Evolutionary conservation across 805 yeast genomes (phyloP), one percentile per base, ranked within the genome.

Genomic region (Jamesozyma gamospora): DNA sequence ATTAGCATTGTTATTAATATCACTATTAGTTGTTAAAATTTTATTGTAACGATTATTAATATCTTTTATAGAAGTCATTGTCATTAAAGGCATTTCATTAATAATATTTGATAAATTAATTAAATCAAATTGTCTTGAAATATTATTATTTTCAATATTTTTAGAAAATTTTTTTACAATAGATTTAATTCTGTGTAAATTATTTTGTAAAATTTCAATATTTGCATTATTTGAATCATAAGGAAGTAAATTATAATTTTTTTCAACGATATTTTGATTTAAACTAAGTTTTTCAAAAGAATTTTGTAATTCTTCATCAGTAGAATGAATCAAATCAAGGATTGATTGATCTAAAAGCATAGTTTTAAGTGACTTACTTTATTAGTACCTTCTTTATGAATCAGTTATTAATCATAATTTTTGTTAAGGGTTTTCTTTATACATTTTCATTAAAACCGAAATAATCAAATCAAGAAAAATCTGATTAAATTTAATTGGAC

Each of bases 141-240:
- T 34, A 11, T 17, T n/a, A 6, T n/a, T 17, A 29, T 31, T 30
- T 14, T 21, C 10, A n/a, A 39, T 18, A 30, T 29, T 31, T 14
- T 14, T 18, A 13, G 7, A 14, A 17, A 40, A 21, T 12, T 26
- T 19, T 21, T 38, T 43, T 10, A 43, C 46, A 8, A 44, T 44
- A 3, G 35, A 17, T 33, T 43, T 49, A 9, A 50, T 33, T 24
- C 34, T 28, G 15, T 41, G 42, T 18, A 52, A 41, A 18, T 42
- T 40, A 13, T 42, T 42, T 35, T 53, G 56, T 27, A 50, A 33
- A 11, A 17, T 11, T 31, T 39, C 30, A 19, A 42, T 17, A 8
- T 28, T 16, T 16, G 21, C 32, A 16, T 30, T 18, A 15, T 31
- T 19, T 14, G 31, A 12, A 13, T 29, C 15, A 10, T 14, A 19